Evolutionary conservation across 495 filamentous ascomycete genomes (phyloP).

Genomic region (Halenospora varia): DNA sequence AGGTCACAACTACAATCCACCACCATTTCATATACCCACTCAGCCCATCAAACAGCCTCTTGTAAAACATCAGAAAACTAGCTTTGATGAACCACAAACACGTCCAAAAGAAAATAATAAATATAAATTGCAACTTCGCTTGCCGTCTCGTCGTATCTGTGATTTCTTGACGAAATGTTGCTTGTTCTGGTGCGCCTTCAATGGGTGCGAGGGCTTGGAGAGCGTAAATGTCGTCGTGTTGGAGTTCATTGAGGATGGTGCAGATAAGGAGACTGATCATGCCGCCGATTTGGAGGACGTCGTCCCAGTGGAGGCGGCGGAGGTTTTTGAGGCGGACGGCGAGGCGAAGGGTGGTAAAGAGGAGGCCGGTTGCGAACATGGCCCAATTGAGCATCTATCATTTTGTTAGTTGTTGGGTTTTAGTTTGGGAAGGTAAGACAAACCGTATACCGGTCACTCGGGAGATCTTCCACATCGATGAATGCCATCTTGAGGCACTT

Average conservation of each 20-base stretch:
- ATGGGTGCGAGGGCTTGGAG: background rate
- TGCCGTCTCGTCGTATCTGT: background rate
- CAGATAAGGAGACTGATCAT: background rate
- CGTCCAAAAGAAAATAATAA: slow-evolving; percentile 6
- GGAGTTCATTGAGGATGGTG: background rate
- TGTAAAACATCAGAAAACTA: slow-evolving; percentile 2
- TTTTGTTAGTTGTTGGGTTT: background rate
- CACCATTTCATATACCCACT: slow-evolving; percentile 3
- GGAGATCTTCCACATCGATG: background rate
- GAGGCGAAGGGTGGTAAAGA: background rate
- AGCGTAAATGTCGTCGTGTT: background rate
- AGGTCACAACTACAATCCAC: slow-evolving; percentile 4
- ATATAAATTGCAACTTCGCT: slow-evolving; percentile 4
- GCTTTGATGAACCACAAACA: slow-evolving; percentile 5
- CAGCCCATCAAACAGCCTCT: background rate
- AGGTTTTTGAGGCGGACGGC: background rate
- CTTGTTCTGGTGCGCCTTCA: background rate
- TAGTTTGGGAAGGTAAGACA: background rate
- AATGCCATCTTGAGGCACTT: background rate
- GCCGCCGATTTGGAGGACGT: background rate
- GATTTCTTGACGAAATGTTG: background rate
- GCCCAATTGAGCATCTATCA: background rate
- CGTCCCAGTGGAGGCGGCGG: background rate
- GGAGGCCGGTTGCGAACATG: background rate
- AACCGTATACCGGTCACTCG: background rate